A percentile compares a stretch with the other conserved stretches of the same genome.
Evolutionary conservation across 495 filamentous ascomycete species (phyloP).

Genomic region (Penicillium samsonianum): DNA sequence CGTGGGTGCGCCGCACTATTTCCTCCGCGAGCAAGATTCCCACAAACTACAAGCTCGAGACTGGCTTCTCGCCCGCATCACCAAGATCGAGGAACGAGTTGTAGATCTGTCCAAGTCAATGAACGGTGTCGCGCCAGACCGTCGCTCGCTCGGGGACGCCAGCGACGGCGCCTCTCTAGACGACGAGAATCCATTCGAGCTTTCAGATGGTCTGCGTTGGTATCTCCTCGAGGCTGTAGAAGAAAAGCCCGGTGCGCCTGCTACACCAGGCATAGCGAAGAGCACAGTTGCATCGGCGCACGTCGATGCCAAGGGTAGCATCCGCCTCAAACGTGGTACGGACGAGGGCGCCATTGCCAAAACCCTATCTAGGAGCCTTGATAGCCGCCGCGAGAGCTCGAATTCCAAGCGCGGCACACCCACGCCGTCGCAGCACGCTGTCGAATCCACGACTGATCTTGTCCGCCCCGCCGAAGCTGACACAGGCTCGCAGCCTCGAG

Average conservation of each 20-base stretch:
- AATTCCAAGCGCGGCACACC: conserved; percentile 67
- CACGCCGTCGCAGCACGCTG: conserved; percentile 35
- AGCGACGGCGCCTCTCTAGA: conserved; percentile 67
- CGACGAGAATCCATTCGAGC: conserved; percentile 96
- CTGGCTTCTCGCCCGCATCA: conserved; percentile 93
- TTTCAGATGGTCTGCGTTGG: conserved; percentile 94
- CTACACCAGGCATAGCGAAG: conserved; percentile 83
- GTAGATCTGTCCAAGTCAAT: conserved; percentile 86
- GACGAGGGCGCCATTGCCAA: conserved; percentile 65
- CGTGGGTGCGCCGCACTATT: conserved; percentile 93
- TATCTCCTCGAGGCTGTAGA: conserved; percentile 91
- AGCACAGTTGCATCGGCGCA: conserved; percentile 87
- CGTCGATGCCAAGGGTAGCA: conserved; percentile 79
- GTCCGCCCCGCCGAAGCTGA: conserved; percentile 38
- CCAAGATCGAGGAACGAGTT: conserved; percentile 86
- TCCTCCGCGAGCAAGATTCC: conserved; percentile 86
- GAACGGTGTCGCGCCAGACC: conserved; percentile 56
- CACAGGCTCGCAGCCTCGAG: conserved; percentile 35
- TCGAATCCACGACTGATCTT: conserved; percentile 42
- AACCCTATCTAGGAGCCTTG: conserved; percentile 80
- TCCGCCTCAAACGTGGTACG: conserved; percentile 55
- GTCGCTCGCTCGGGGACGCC: conserved; percentile 52
- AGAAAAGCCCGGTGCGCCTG: conserved; percentile 92
- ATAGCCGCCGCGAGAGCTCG: conserved; percentile 85
- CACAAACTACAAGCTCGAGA: conserved; percentile 82